These are phyloP conservation scores for Neofusicoccum umdonicola DNA, from an alignment of 2,329 filamentous ascomycete species.

Conservation along the genomic window DNA sequence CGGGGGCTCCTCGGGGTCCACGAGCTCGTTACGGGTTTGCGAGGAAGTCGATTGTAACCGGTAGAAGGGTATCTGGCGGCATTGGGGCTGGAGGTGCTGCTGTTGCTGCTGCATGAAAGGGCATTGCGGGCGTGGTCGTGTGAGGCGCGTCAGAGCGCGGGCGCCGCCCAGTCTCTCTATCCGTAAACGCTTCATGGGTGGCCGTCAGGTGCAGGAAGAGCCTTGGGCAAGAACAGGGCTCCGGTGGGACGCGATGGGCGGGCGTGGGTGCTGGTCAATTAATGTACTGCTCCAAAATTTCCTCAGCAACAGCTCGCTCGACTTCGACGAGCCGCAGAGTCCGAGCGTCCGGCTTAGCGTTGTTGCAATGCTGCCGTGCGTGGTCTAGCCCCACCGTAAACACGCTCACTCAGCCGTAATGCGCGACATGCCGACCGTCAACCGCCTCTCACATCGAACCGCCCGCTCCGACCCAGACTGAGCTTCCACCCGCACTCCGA, in stretches of 20 bases:
- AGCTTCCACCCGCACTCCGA: constrained; percentile 13
- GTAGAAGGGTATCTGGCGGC: constrained; percentile 19
- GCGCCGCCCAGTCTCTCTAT: constrained; percentile 58
- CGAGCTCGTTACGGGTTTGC: neutral
- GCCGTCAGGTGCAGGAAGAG: neutral
- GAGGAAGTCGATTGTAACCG: constrained; percentile 27
- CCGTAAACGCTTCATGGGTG: constrained; percentile 60
- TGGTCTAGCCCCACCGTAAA: neutral
- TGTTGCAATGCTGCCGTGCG: neutral
- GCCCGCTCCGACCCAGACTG: neutral
- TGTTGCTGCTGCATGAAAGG: constrained; percentile 23
- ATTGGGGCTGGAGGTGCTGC: constrained; percentile 12
- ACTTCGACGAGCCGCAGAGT: constrained; percentile 11
- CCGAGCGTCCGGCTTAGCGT: neutral
- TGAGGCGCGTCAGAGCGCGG: constrained; percentile 52
- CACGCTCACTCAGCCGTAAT: constrained; percentile 20
- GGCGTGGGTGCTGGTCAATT: constrained; percentile 13
- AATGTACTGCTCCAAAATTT: constrained; percentile 17
- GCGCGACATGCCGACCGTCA: neutral
- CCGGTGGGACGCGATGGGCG: constrained; percentile 14
- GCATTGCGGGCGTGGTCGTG: constrained; percentile 45
- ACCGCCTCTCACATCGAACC: constrained; percentile 9
- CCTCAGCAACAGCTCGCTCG: constrained; percentile 13
- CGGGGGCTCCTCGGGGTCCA: neutral
- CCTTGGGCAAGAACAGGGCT: constrained; percentile 1